A percentile compares a stretch with the other conserved stretches of the same genome.
Evolutionary conservation across 2,329 filamentous ascomycete genomes (phyloP).

Genomic region (Myriosclerotinia scirpicola): DNA sequence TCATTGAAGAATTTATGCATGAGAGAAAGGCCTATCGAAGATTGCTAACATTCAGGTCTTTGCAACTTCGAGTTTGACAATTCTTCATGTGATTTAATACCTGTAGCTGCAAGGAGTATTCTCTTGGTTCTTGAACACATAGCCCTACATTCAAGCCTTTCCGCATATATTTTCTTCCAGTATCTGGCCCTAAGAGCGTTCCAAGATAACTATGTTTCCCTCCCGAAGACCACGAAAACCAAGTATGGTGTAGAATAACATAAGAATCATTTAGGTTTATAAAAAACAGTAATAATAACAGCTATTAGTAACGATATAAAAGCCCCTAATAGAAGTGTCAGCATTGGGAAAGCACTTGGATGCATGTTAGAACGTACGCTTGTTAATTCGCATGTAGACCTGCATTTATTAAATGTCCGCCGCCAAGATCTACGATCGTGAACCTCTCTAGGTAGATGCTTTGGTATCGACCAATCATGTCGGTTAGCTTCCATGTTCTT

Average conservation of each 20-base stretch:
- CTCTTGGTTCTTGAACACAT: background rate
- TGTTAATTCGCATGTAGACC: background rate
- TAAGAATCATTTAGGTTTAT: too few species aligned
- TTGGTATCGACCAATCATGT: background rate
- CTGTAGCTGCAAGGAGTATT: background rate
- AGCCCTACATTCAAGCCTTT: background rate
- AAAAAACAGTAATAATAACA: too few species aligned
- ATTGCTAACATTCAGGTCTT: background rate
- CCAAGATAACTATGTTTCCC: background rate
- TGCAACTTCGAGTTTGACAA: background rate
- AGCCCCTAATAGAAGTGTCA: too few species aligned
- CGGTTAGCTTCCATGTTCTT: background rate
- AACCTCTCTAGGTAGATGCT: too few species aligned
- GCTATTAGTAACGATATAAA: too few species aligned
- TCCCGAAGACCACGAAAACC: too few species aligned
- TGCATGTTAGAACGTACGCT: too few species aligned
- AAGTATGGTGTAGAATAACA: too few species aligned
- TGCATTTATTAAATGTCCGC: background rate
- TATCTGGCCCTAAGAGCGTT: background rate
- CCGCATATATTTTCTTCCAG: background rate
- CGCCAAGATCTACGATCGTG: too few species aligned
- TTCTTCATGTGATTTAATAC: background rate
- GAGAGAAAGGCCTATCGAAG: background rate
- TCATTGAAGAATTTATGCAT: conserved; percentile 24
- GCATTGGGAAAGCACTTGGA: too few species aligned